A percentile compares a stretch with the other conserved stretches of the same genome.
These are phyloP conservation scores for Santalum album DNA, from an alignment of 164 flowering plant species.

Conservation along the genomic window DNA sequence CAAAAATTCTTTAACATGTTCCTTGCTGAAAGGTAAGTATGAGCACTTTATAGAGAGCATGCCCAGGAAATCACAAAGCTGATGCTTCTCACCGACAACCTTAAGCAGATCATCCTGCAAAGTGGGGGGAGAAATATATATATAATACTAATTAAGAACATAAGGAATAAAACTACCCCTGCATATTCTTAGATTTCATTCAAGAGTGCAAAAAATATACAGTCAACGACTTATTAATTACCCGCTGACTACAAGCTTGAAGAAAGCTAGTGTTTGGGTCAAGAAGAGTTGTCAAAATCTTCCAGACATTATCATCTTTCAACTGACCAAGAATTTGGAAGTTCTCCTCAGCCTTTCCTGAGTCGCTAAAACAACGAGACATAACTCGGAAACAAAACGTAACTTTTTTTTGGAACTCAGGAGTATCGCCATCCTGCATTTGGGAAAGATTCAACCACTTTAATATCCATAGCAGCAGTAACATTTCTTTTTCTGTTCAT, in stretches of 20 bases:
- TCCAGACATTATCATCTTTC: conserved; percentile 88
- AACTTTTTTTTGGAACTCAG: conserved; percentile 68
- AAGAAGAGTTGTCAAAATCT: conserved; percentile 51
- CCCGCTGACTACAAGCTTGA: conserved; percentile 55
- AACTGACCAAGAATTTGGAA: conserved; percentile 79
- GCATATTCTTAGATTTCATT: no score
- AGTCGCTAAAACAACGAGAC: conserved; percentile 82
- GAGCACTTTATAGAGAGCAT: conserved; percentile 76
- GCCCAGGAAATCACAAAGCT: conserved; percentile 69
- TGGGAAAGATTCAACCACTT: conserved; percentile 3
- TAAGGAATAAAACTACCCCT: no score
- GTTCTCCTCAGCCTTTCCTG: conserved; percentile 74
- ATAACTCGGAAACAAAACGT: conserved; percentile 56
- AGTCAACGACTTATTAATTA: no score
- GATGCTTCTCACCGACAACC: conserved; percentile 77
- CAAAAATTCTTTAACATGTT: conserved; percentile 72
- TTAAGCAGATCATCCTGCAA: conserved; percentile 82
- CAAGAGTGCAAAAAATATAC: no score
- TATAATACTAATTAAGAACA: no score
- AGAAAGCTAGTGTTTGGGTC: conserved; percentile 56
- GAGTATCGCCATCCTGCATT: conserved; percentile 67
- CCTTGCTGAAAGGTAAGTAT: conserved; percentile 79
- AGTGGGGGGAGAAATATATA: no score
- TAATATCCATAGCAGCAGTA: not conserved
- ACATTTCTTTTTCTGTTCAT: not conserved